Evolutionary conservation across 2,329 filamentous ascomycete genomes (phyloP).

Genomic region (Fusarium sp.): DNA sequence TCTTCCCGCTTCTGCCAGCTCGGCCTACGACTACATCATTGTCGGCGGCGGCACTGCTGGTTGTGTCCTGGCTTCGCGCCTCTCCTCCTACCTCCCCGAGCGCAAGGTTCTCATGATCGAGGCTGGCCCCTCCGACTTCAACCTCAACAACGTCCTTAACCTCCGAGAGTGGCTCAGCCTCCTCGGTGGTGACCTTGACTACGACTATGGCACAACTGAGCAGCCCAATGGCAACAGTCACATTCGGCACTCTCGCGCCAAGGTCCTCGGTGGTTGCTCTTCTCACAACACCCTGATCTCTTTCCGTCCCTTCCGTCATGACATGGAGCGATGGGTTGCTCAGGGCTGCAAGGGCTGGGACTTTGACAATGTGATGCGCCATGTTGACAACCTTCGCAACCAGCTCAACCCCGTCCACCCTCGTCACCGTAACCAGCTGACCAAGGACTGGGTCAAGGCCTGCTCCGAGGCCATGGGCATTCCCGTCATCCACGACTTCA

Average conservation of each 20-base stretch:
- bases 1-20: constrained; percentile 71
- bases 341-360: constrained; percentile 87
- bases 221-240: constrained; percentile 93
- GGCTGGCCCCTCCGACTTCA: constrained; percentile 89
- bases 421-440: constrained; percentile 89
- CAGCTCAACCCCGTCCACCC: constrained; percentile 90
- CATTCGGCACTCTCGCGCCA: constrained; percentile 92
- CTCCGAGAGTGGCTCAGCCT: constrained; percentile 89
- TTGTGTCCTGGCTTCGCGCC: constrained; percentile 83
- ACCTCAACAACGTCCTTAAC: constrained; percentile 87
- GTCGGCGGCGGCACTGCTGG: constrained; percentile 89
- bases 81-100: constrained; percentile 85
- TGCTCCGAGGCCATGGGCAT: constrained; percentile 84
- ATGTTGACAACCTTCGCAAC: constrained; percentile 87
- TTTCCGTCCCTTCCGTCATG: constrained; percentile 91
- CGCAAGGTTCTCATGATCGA: constrained; percentile 87
- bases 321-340: constrained; percentile 85
- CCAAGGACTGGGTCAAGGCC: constrained; percentile 88
- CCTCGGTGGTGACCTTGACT: constrained; percentile 89
- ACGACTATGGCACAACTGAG: constrained; percentile 89
- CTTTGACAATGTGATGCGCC: constrained; percentile 85
- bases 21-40: constrained; percentile 85
- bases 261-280: constrained; percentile 92
- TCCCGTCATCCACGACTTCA: constrained; percentile 87
- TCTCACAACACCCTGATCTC: constrained; percentile 95